Conservation (phyloP, 116 monocot genomes). For the Posidonia oceanica region DNA sequence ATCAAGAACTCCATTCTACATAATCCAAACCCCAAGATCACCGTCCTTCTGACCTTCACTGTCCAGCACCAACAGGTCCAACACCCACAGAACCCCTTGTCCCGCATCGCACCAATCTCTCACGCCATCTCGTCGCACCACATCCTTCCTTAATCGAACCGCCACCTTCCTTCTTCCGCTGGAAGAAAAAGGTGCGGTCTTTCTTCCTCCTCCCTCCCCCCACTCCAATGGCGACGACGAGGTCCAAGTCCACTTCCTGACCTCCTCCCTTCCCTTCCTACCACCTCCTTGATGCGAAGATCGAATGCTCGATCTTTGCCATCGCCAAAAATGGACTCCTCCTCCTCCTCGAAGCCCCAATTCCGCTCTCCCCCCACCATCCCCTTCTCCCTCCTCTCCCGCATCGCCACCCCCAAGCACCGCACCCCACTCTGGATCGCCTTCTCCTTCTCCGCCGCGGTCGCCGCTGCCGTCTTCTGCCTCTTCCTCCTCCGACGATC, state of each 20-base stretch:
- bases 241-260: background rate
- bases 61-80: no score
- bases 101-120: no score
- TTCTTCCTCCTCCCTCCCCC: no score
- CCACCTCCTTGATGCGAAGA: conserved; percentile 45
- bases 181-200: no score
- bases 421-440: conserved; percentile 3
- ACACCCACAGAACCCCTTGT: no score
- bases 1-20: no score
- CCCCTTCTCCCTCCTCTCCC: conserved; percentile 6
- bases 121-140: no score
- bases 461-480: conserved; percentile 9
- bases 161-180: no score
- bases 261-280: background rate
- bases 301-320: conserved; percentile 32
- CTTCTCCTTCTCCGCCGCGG: background rate
- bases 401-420: conserved; percentile 3
- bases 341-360: conserved; percentile 13
- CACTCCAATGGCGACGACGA: no score
- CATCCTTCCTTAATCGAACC: no score
- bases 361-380: conserved; percentile 8
- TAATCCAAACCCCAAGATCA: no score
- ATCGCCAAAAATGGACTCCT: conserved; percentile 18
- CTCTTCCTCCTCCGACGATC: conserved; percentile 8
- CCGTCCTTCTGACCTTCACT: no score